Evolutionary conservation across 2,329 filamentous ascomycete genomes (phyloP).

Genomic region (Alternaria brassicae): DNA sequence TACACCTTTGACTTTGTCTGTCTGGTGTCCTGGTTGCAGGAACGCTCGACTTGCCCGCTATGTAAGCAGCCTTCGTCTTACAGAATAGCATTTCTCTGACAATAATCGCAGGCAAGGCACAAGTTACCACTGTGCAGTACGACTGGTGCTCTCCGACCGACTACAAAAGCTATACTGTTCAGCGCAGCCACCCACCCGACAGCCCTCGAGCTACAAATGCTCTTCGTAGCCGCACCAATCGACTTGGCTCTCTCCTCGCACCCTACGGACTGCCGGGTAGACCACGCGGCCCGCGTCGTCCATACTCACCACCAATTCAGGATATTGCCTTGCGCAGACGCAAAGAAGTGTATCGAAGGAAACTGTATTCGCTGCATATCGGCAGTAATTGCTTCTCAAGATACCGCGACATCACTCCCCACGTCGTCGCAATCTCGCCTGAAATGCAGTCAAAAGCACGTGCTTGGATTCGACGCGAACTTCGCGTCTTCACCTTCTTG

Average conservation of each 20-base stretch:
- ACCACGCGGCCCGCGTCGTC: conserved; percentile 23
- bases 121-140: conserved; percentile 69
- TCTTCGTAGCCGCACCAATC: background rate
- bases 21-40: conserved; percentile 80
- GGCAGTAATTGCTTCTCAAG: conserved; percentile 80
- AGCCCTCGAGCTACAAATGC: background rate
- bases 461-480: conserved; percentile 81
- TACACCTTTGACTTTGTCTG: conserved; percentile 85
- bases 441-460: conserved; percentile 78
- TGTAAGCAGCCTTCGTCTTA: conserved; percentile 65
- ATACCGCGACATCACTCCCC: conserved; percentile 76
- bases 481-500: conserved; percentile 82
- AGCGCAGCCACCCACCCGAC: conserved; percentile 32
- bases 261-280: conserved; percentile 28
- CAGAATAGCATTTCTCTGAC: conserved; percentile 3
- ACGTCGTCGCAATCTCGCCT: conserved; percentile 67
- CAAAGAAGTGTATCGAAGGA: conserved; percentile 73
- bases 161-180: conserved; percentile 66
- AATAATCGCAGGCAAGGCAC: conserved; percentile 55
- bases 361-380: conserved; percentile 79
- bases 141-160: conserved; percentile 61
- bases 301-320: conserved; percentile 34
- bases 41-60: conserved; percentile 76
- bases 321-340: conserved; percentile 65
- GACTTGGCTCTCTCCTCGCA: conserved; percentile 18